Evolutionary conservation across 768 basidiomycete genomes (phyloP).

Genomic region (Scleroderma bovista): DNA sequence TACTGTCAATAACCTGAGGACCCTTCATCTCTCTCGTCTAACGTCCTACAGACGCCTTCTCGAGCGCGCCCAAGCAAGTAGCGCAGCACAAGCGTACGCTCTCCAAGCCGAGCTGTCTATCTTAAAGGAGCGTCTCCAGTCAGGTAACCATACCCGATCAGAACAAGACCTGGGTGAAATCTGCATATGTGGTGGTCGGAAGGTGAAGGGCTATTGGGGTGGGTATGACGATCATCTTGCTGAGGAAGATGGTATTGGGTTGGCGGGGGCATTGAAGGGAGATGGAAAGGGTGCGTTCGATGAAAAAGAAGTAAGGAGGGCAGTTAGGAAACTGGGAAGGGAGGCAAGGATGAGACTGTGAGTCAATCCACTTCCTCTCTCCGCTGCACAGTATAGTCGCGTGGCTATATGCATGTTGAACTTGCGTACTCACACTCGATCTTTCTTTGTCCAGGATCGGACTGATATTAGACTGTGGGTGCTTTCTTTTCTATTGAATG

Average conservation of each 20-base stretch:
- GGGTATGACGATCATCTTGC: conserved; percentile 48
- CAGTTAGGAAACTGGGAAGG: conserved; percentile 52
- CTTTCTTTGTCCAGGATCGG: conserved; percentile 17
- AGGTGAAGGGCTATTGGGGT: conserved; percentile 65
- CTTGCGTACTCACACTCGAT: neutral
- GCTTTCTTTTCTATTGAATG: neutral
- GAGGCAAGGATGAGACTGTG: conserved; percentile 73
- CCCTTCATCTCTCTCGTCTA: conserved; percentile 49
- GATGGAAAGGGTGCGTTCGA: conserved; percentile 52
- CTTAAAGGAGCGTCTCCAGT: conserved; percentile 43
- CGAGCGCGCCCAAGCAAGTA: conserved; percentile 72
- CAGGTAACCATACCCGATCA: conserved; percentile 7
- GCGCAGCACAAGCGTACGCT: conserved; percentile 80
- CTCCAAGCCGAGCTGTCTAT: conserved; percentile 76
- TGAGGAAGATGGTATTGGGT: conserved; percentile 38
- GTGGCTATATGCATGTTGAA: neutral
- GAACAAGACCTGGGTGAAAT: conserved; percentile 23
- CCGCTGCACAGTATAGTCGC: neutral
- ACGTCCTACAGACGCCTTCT: conserved; percentile 73
- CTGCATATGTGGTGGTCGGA: conserved; percentile 56
- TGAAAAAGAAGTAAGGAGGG: conserved; percentile 65
- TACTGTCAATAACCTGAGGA: conserved; percentile 36
- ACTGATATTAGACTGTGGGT: conserved; percentile 23
- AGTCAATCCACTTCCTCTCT: conserved; percentile 25
- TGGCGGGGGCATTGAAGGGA: conserved; percentile 44